These are phyloP conservation scores for Colletotrichum falcatum DNA, from an alignment of 2,329 filamentous ascomycete genomes.

Conservation along the genomic window DNA sequence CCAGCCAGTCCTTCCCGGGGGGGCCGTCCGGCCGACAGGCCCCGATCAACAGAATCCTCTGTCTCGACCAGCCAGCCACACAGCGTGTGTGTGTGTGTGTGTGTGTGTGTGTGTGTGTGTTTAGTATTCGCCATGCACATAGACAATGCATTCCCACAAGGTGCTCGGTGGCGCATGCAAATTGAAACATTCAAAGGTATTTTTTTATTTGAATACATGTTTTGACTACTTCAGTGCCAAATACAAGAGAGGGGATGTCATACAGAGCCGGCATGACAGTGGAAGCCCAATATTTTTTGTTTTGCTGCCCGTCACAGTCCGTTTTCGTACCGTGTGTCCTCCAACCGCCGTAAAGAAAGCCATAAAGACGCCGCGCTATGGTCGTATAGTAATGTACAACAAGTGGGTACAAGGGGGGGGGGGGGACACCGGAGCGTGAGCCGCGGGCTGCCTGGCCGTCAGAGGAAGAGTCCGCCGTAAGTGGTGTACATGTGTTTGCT, in stretches of 20 bases:
- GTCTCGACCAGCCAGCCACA: background rate
- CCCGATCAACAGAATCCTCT: background rate
- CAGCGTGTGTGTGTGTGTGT: too few relatives aligned
- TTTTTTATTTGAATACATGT: background rate
- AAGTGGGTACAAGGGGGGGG: slow-evolving; percentile 32
- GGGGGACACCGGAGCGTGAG: slow-evolving; percentile 9
- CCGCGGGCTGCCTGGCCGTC: slow-evolving; percentile 8
- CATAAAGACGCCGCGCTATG: slow-evolving; percentile 53
- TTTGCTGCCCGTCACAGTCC: slow-evolving; percentile 19
- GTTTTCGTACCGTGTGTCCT: slow-evolving; percentile 29
- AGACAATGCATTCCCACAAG: background rate
- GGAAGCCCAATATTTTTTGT: slow-evolving; percentile 26
- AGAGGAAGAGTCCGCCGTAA: slow-evolving; percentile 12
- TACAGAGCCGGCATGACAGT: slow-evolving; percentile 43
- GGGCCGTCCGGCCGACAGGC: background rate
- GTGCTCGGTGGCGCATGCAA: background rate
- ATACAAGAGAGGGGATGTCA: slow-evolving; percentile 57
- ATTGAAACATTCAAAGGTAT: background rate
- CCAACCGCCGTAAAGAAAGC: slow-evolving; percentile 33
- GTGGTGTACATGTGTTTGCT: slow-evolving; percentile 31
- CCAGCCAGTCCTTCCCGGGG: background rate
- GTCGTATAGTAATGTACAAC: slow-evolving; percentile 50
- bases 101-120: background rate
- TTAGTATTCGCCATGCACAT: too few relatives aligned
- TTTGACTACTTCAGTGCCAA: slow-evolving; percentile 25